Evolutionary conservation across 371 early-diverging fungal species (phyloP).

Genomic region (Mucor sp.): DNA sequence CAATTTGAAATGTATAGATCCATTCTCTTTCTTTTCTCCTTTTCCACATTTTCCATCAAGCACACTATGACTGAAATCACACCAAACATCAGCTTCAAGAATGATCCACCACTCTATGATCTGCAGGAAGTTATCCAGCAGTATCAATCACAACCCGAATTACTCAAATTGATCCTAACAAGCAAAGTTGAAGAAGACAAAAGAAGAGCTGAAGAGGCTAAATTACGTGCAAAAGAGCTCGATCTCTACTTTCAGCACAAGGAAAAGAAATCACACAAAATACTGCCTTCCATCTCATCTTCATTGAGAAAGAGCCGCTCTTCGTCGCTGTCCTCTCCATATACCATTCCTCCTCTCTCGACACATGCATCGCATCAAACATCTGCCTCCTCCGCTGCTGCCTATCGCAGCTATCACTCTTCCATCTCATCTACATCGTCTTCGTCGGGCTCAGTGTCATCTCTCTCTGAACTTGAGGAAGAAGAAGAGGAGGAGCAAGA

Average conservation of each 20-base stretch:
- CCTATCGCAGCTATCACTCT: slow-evolving; percentile 1
- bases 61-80: not conserved
- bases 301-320: not conserved
- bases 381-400: not conserved
- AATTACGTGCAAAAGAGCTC: slow-evolving; percentile 56
- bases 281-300: slow-evolving; percentile 3
- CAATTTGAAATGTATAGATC: slow-evolving; percentile 4
- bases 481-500: not conserved
- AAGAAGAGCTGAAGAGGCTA: slow-evolving; percentile 65
- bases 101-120: slow-evolving; percentile 34
- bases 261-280: slow-evolving; percentile 3
- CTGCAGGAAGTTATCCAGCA: slow-evolving; percentile 61
- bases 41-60: not conserved
- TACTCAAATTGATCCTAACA: slow-evolving; percentile 60
- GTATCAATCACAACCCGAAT: slow-evolving; percentile 62
- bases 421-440: slow-evolving; percentile 12
- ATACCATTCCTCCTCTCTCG: slow-evolving; percentile 4
- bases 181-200: slow-evolving; percentile 71
- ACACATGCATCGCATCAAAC: not conserved
- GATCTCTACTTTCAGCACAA: slow-evolving; percentile 39
- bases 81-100: not conserved
- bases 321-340: not conserved
- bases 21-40: not conserved
- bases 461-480: slow-evolving; percentile 14
- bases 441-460: slow-evolving; percentile 3